Percentiles rank a stretch among this genome's conserved stretches.
These are phyloP conservation scores for Sungouiozyma intestinalis DNA, from an alignment of 805 yeast species.

Conservation along the genomic window DNA sequence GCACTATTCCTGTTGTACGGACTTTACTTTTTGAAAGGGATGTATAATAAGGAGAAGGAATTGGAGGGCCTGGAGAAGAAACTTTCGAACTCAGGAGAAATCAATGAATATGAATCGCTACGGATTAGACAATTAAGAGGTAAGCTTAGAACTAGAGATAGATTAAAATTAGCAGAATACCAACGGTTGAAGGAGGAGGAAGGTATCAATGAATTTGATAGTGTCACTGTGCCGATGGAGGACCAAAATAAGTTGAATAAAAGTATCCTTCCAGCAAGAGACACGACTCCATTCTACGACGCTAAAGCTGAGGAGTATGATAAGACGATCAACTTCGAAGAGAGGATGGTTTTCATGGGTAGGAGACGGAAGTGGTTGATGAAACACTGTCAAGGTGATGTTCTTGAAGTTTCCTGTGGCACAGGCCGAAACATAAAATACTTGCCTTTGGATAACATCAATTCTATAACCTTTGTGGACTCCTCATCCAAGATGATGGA, in stretches of 20 bases:
- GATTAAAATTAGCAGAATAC: constrained; percentile 48
- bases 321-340: constrained; percentile 54
- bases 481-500: constrained; percentile 81
- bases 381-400: constrained; percentile 77
- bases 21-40: constrained; percentile 52
- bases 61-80: constrained; percentile 34
- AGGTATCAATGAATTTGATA: constrained; percentile 26
- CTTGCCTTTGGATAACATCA: constrained; percentile 46
- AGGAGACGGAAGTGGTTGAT: constrained; percentile 68
- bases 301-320: constrained; percentile 73
- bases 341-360: constrained; percentile 36
- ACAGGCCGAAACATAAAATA: constrained; percentile 88
- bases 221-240: constrained; percentile 19
- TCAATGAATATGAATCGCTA: constrained; percentile 53
- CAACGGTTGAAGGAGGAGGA: constrained; percentile 38
- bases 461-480: constrained; percentile 77
- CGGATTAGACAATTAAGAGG: constrained; percentile 53
- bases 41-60: constrained; percentile 56
- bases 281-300: constrained; percentile 75
- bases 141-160: constrained; percentile 53
- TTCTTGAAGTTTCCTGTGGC: constrained; percentile 89
- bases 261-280: constrained; percentile 55
- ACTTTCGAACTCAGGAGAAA: constrained; percentile 22
- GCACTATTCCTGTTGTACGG: constrained; percentile 47
- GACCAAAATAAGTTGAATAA: constrained; percentile 29